A percentile compares a stretch with the other conserved stretches of the same genome.
phyloP scores from a whole-genome alignment of 176 grass and related monocot genomes.

The Aegilops umbellulata region DNA sequence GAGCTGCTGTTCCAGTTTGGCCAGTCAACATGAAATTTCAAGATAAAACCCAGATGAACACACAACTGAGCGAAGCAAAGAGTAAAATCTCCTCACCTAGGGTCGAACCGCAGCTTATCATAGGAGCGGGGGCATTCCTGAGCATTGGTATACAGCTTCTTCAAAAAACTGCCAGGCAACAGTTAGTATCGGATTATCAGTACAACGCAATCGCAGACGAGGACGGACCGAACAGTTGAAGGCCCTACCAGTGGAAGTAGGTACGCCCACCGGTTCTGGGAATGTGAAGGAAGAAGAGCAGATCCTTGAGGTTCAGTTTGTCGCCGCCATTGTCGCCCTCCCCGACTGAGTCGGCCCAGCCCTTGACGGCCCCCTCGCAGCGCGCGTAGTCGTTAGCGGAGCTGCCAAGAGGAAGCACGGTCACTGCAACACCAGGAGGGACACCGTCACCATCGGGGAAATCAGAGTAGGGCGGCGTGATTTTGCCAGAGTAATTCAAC shows the following conservation, averaged over 20 bases:
- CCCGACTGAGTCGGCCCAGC: slow-evolving; percentile 52
- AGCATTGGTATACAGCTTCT: slow-evolving; percentile 65
- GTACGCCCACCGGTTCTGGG: slow-evolving; percentile 89
- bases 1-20: background rate
- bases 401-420: background rate
- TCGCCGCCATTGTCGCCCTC: slow-evolving; percentile 43
- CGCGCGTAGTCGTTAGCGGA: slow-evolving; percentile 36
- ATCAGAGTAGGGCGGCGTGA: background rate
- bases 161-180: slow-evolving; percentile 62
- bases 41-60: background rate
- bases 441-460: background rate
- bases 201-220: background rate
- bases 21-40: background rate
- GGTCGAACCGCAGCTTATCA: slow-evolving; percentile 82
- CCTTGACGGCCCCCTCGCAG: slow-evolving; percentile 64
- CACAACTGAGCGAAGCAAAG: background rate
- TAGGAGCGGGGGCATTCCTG: slow-evolving; percentile 90
- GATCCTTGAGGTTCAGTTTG: slow-evolving; percentile 71
- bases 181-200: background rate
- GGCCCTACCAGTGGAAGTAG: slow-evolving; percentile 80
- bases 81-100: slow-evolving; percentile 55
- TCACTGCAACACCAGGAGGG: slow-evolving; percentile 20
- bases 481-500: background rate
- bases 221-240: background rate
- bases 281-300: slow-evolving; percentile 96